Evolutionary conservation across 108 stramenopile species (phyloP), one percentile per base, ranked within the genome.

Genomic region (Nitzschia putrida): DNA sequence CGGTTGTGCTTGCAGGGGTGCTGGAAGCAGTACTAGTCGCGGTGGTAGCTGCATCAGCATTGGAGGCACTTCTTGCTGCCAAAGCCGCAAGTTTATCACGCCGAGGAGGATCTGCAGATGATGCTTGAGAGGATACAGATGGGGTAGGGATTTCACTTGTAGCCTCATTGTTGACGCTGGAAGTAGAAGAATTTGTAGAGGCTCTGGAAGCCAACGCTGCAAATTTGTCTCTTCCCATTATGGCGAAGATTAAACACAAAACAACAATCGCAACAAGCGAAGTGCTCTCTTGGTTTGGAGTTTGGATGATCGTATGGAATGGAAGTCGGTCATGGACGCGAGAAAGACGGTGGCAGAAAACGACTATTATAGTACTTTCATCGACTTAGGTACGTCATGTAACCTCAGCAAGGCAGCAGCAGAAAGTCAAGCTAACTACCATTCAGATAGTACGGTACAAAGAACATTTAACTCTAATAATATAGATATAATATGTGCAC

Each of bases 41-140:
- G 29, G 59, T 39, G 8, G 53, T 55, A 41, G 53, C 55, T 51
- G 50, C 60, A 34, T 34, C 29, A 34, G 29, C 3, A 34, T 3
- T 34, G 4, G 29, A 34, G 29, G 4, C 29, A 23, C 29, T 60
- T 22, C 72, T 37, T 6, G 75, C 47, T 40, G 75, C 68, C 43
- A 76, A 16, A 8, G 75, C 75, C 7, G 75, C 75, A n/a, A 76
- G 20, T 64, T 76, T 76, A 55, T 76, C 75, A 0, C 75, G 68
- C 23, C 53, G 47, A 0, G 75, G 75, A 20, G 73, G 51, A 21
- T 18, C 20, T 13, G 37, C 34, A 21, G 49, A 37, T 14, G 22
- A 10, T 7, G 57, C 25, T 49, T 57, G 14, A 0, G 29, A 24
- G 18, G 69, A n/a, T 37, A 43, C 22, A 21, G 26, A 2, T 24